Evolutionary conservation across 2,329 filamentous ascomycete species (phyloP).

Genomic region (Claviceps fusiformis): DNA sequence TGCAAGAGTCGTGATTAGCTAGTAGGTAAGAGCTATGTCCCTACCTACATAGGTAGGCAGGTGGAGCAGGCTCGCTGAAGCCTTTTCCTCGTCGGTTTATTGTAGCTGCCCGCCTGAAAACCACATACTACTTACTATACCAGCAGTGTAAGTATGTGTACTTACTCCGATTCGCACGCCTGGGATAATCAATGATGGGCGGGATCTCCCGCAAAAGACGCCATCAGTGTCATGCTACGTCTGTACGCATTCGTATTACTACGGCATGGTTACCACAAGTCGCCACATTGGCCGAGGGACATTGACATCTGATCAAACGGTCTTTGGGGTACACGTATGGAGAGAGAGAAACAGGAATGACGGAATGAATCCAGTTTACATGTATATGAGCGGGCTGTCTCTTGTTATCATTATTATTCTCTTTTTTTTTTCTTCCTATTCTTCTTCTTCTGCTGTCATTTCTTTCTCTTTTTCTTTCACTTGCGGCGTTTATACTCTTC

Average conservation of each 20-base stretch:
- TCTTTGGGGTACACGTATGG: background rate
- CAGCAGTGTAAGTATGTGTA: too few species aligned
- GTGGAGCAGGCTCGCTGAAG: background rate
- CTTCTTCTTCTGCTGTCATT: background rate
- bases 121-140: too few species aligned
- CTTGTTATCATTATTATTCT: background rate
- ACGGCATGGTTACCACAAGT: background rate
- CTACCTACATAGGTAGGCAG: conserved; percentile 6
- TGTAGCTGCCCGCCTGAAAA: background rate
- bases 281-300: background rate
- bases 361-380: background rate
- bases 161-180: too few species aligned
- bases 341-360: background rate
- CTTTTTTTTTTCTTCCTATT: background rate
- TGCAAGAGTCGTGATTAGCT: conserved; percentile 67
- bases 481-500: background rate
- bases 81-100: background rate
- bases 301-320: background rate
- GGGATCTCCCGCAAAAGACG: too few species aligned
- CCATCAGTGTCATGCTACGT: background rate
- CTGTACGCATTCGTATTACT: background rate
- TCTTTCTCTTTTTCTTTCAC: too few species aligned
- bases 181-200: background rate
- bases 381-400: background rate
- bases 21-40: too few species aligned